Conservation (phyloP, 306 rosid genomes). For the Chamaecrista fasciculata region DNA sequence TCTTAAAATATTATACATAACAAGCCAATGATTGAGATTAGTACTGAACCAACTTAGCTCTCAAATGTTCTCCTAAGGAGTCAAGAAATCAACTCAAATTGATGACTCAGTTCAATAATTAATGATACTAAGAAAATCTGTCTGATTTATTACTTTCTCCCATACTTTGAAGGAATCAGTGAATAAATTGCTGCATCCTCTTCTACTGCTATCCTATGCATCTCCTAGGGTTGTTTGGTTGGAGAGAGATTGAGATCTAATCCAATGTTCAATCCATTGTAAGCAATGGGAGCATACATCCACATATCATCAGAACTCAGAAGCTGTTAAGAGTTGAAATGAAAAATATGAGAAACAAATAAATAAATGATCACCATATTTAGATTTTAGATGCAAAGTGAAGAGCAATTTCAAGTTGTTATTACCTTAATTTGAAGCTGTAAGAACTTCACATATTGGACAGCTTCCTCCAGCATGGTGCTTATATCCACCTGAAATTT, state of each 20-base stretch:
- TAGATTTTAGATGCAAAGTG: not conserved
- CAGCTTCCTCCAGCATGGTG: slow-evolving; percentile 99
- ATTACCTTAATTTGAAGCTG: slow-evolving; percentile 93
- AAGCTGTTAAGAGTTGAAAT: slow-evolving; percentile 48
- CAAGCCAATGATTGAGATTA: slow-evolving; percentile 2
- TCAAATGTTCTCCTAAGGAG: slow-evolving; percentile 1
- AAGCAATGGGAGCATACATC: slow-evolving; percentile 97
- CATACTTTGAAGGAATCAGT: not conserved
- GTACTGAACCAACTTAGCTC: not conserved
- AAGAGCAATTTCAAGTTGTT: slow-evolving; percentile 17
- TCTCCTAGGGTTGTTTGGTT: slow-evolving; percentile 38
- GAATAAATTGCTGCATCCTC: slow-evolving; percentile 3
- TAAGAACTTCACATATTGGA: slow-evolving; percentile 80
- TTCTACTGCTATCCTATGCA: slow-evolving; percentile 1
- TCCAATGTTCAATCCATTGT: slow-evolving; percentile 84
- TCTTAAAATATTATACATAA: not conserved
- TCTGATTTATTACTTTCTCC: slow-evolving; percentile 12
- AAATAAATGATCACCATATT: not conserved
- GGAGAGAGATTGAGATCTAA: slow-evolving; percentile 53
- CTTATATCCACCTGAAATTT: slow-evolving; percentile 84
- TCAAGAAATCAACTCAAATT: slow-evolving; percentile 15
- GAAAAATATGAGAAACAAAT: slow-evolving; percentile 17
- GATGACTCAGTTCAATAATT: not conserved
- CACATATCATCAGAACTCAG: slow-evolving; percentile 84
- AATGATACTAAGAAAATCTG: slow-evolving; percentile 22